phyloP scores from a whole-genome alignment of 805 yeast genomes.

The Kazachstania viticola region DNA sequence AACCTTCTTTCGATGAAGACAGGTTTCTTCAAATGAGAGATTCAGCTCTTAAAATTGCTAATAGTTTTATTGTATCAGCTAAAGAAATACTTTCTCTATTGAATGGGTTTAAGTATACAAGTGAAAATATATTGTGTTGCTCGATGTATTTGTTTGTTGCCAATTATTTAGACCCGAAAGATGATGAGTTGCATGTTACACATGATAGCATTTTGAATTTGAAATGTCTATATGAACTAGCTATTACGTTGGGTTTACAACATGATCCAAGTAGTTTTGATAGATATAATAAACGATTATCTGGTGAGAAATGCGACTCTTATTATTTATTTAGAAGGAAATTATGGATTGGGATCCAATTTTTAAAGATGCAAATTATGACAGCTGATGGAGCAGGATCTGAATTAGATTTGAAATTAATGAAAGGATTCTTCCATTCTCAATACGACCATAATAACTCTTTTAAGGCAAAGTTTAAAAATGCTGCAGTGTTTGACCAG shows the following conservation, averaged over 20 bases:
- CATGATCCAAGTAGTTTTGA: slow-evolving; percentile 4
- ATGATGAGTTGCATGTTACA: slow-evolving; percentile 4
- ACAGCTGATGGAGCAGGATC: slow-evolving; percentile 6
- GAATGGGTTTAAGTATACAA: slow-evolving; percentile 7
- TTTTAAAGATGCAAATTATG: slow-evolving; percentile 5
- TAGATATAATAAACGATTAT: slow-evolving; percentile 1
- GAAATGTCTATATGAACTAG: slow-evolving; percentile 4
- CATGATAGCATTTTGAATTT: slow-evolving; percentile 4
- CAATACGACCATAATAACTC: not conserved
- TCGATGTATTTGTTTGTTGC: slow-evolving; percentile 5
- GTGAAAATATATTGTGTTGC: slow-evolving; percentile 7
- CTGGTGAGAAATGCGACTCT: not conserved
- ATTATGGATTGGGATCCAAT: slow-evolving; percentile 14
- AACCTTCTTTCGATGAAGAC: slow-evolving; percentile 1
- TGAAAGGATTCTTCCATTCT: slow-evolving; percentile 4
- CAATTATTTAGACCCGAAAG: slow-evolving; percentile 5
- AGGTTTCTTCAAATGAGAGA: not conserved
- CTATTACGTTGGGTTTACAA: slow-evolving; percentile 5
- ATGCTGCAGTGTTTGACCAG: slow-evolving; percentile 2
- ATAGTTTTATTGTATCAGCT: slow-evolving; percentile 4
- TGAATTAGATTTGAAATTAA: slow-evolving; percentile 2
- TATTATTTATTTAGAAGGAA: slow-evolving; percentile 4
- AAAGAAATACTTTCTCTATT: slow-evolving; percentile 6
- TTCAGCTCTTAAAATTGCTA: slow-evolving; percentile 4
- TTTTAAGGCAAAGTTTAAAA: not conserved